A percentile compares a stretch with the other conserved stretches of the same genome.
Evolutionary conservation across 192 early-diverging fungal species (phyloP).

Genomic region (Pecoramyces ruminantium): DNA sequence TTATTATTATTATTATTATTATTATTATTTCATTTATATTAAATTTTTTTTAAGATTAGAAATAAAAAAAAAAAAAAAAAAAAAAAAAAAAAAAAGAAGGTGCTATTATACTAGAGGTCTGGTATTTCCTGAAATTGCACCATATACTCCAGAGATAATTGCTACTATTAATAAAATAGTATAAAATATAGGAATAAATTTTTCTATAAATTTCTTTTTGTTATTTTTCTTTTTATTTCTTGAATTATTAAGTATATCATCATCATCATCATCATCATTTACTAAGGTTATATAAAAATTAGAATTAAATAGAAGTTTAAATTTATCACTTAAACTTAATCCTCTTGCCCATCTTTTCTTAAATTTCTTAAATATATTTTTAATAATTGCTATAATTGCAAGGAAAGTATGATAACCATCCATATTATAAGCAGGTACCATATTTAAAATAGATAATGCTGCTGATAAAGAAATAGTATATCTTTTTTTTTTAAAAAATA

Average conservation of each 20-base stretch:
- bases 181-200: not conserved
- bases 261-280: not conserved
- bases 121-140: not conserved
- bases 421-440: slow-evolving; percentile 47
- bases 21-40: not conserved
- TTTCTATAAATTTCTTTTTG: not conserved
- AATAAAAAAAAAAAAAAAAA: no score
- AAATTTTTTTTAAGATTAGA: no score
- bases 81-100: no score
- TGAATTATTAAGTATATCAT: not conserved
- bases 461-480: slow-evolving; percentile 51
- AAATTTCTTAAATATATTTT: not conserved
- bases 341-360: not conserved
- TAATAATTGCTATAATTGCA: slow-evolving; percentile 15
- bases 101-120: not conserved
- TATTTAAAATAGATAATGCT: slow-evolving; percentile 51
- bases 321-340: not conserved
- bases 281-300: not conserved
- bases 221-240: not conserved
- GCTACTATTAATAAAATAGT: not conserved
- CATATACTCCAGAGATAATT: not conserved
- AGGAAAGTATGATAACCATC: slow-evolving; percentile 53
- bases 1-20: not conserved
- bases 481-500: slow-evolving; percentile 6
- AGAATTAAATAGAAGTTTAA: not conserved